Evolutionary conservation across 2,329 filamentous ascomycete species (phyloP).

Genomic region (Colletotrichum eleusines): DNA sequence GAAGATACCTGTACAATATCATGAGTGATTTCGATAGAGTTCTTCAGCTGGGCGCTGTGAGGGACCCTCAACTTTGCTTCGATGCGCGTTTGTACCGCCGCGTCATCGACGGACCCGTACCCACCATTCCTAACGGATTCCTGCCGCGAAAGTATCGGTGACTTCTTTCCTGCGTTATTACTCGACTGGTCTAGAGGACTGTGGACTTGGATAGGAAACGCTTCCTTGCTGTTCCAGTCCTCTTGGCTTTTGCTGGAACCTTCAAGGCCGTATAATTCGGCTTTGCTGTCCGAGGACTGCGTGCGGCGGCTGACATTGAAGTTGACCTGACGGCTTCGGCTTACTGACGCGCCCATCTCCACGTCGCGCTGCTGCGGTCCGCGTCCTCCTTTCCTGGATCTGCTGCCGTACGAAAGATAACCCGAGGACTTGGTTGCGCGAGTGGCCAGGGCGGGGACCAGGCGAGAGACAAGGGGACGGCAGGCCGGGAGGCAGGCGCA

Average conservation of each 20-base stretch:
- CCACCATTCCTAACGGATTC: background rate
- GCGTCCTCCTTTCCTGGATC: background rate
- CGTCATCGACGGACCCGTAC: background rate
- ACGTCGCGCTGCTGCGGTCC: conserved; percentile 19
- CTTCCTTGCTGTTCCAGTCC: background rate
- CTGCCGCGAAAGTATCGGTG: background rate
- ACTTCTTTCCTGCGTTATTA: too few relatives aligned
- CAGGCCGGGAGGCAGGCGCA: conserved; percentile 46
- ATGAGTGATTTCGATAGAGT: conserved; percentile 24
- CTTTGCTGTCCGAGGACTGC: conserved; percentile 23
- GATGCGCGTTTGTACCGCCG: conserved; percentile 26
- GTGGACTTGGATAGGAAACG: background rate
- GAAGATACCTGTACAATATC: conserved; percentile 31
- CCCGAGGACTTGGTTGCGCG: conserved; percentile 20
- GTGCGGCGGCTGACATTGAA: background rate
- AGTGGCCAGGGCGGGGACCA: conserved; percentile 23
- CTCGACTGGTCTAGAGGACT: background rate
- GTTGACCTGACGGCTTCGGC: background rate
- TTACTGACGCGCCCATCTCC: conserved; percentile 15
- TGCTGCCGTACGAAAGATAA: conserved; percentile 5
- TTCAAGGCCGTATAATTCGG: conserved; percentile 22
- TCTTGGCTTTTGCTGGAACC: conserved; percentile 17
- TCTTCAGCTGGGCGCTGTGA: background rate
- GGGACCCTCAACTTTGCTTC: background rate
- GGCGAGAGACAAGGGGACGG: conserved; percentile 42